Evolutionary conservation across 2,329 filamentous ascomycete species (phyloP), one percentile per base, ranked within the genome.

Genomic region (Dothistroma septosporum): DNA sequence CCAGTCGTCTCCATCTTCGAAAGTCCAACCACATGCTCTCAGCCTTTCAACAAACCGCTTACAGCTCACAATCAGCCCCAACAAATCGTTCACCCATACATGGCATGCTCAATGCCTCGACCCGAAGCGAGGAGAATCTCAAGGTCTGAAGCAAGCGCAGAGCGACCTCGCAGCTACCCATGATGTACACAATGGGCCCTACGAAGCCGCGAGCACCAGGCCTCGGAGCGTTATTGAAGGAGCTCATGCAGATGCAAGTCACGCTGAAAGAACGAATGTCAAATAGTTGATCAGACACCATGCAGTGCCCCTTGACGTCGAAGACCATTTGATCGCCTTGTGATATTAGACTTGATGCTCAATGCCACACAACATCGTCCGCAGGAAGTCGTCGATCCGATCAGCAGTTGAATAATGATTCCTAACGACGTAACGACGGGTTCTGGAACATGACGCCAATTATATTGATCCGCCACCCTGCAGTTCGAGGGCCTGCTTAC

Each of bases 401-500:
- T 19, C 24, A 11, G 12, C 10, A 65, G 64, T 49, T 60, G 56
- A 5, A 64, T 57, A n/a, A 44, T 46, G 10, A 55, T 67, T 7
- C 59, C 66, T 9, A 64, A 66, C 32, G 55, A 48, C 31, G 41
- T 68, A n/a, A n/a, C n/a, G n/a, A n/a, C n/a, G n/a, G n/a, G 37
- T 53, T 66, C 32, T 49, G 57, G 19, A 56, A 53, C n/a, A 49
- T 61, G 54, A 58, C 57, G 10, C 66, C 64, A 8, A 55, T 63
- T 41, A 54, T 66, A 33, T 60, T 66, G 21, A 64, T 66, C 48
- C 54, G 66, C 1, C 64, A 66, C 35, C 66, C 66, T 12, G 66
- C 62, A n/a, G 24, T 65, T n/a, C 57, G 61, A 55, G 57, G 65
- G n/a, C 66, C 64, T 8, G 66, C 66, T 2, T 59, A 58, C 32